phyloP scores from a whole-genome alignment of 352 stramenopile species.

The Bremia lactucae region DNA sequence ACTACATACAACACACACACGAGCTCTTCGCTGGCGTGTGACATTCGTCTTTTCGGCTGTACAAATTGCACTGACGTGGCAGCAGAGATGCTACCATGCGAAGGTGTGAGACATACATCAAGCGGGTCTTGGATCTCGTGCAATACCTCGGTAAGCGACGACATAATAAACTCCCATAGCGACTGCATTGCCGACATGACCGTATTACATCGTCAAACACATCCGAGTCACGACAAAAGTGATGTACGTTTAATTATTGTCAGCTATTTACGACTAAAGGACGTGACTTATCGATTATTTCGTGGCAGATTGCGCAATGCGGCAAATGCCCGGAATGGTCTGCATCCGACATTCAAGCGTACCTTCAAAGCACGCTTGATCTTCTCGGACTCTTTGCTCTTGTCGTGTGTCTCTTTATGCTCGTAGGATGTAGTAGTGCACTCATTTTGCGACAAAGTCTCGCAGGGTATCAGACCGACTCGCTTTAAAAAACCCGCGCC shows the following conservation, averaged over 20 bases:
- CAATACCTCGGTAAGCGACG: conserved; percentile 2
- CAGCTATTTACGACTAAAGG: neutral
- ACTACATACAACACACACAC: conserved; percentile 38
- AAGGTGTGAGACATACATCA: conserved; percentile 27
- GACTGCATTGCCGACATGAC: conserved; percentile 44
- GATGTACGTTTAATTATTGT: conserved; percentile 32
- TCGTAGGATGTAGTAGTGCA: conserved; percentile 53
- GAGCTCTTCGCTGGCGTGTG: conserved; percentile 45
- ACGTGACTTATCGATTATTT: neutral
- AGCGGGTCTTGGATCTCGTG: conserved; percentile 41
- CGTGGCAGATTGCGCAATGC: conserved; percentile 46
- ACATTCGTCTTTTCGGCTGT: conserved; percentile 53
- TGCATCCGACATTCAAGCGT: conserved; percentile 47
- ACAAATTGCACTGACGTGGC: conserved; percentile 54
- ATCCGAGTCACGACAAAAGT: conserved; percentile 50
- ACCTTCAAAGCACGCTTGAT: conserved; percentile 49
- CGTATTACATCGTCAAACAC: conserved; percentile 31
- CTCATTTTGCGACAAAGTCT: conserved; percentile 67
- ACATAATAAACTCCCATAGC: conserved; percentile 7
- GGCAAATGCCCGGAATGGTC: conserved; percentile 76
- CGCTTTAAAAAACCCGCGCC: conserved; percentile 33
- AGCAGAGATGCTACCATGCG: conserved; percentile 21
- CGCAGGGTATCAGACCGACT: conserved; percentile 77
- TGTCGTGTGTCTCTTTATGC: conserved; percentile 68
- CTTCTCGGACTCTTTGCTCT: conserved; percentile 54